Conservation (phyloP, 768 basidiomycete species). For the Coprinellus aureogranulatus region DNA sequence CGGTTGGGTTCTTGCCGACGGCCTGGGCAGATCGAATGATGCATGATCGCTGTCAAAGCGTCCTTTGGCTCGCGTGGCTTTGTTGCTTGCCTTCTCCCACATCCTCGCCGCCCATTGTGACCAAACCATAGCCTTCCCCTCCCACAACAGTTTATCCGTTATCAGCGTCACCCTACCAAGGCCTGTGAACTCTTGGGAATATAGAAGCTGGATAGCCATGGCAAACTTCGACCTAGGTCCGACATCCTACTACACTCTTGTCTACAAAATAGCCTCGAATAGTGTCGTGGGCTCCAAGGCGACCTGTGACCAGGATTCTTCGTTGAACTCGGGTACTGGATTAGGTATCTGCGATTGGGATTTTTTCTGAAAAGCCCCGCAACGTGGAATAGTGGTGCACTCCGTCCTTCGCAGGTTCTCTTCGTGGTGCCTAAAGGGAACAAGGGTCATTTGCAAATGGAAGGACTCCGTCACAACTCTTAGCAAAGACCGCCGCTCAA, state of each 20-base stretch:
- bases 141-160: not conserved
- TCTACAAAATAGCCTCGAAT: not conserved
- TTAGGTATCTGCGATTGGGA: not conserved
- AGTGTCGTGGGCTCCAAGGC: not conserved
- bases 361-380: not conserved
- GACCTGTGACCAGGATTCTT: conserved; percentile 4
- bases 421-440: not conserved
- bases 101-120: too few species aligned
- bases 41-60: too few species aligned
- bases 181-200: not conserved
- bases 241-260: not conserved
- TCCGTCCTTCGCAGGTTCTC: not conserved
- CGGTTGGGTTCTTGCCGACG: too few species aligned
- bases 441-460: not conserved
- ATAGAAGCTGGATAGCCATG: not conserved
- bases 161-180: not conserved
- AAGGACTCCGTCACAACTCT: too few species aligned
- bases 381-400: not conserved
- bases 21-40: too few species aligned
- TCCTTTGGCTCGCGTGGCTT: too few species aligned
- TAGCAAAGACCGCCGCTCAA: not conserved
- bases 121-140: too few species aligned
- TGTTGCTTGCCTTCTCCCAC: too few species aligned
- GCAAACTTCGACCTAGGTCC: not conserved
- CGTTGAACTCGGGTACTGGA: not conserved